Evolutionary conservation across 2,329 filamentous ascomycete genomes (phyloP), one percentile per base, ranked within the genome.

Genomic region (Davidsoniella eucalypti): DNA sequence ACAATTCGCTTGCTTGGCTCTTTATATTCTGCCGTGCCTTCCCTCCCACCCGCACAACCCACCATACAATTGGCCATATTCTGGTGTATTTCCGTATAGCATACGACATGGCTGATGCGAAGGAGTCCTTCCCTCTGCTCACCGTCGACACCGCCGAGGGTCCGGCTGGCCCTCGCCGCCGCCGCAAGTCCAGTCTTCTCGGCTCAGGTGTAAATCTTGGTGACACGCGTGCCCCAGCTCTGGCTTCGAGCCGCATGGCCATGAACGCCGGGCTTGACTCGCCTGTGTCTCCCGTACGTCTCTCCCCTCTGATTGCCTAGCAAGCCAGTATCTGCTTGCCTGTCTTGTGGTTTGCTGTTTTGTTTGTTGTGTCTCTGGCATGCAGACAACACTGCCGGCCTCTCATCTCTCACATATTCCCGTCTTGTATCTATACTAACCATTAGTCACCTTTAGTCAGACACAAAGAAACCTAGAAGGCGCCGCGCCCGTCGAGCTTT

Each of bases 171-270:
- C 59, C 65, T 43, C 69, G 70, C 56, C 68, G 72, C 51, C 67
- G 72, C 56, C 69, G 74, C 55, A 76, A 76, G 66, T 75, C 72
- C 54, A 76, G 72, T 61, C 69, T 66, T 33, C 63, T 76, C 39
- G 72, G 71, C 55, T 65, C 65, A 53, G 71, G 75, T 49, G 68
- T 76, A 54, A 69, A 68, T 45, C 68, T 70, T 42, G 73, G 73
- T 55, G 73, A 76, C 57, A 76, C 71, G 21, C 72, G 72, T 54
- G 71, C 70, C 37, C 72, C 73, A 16, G 71, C 71, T 47, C 61
- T 76, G 56, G 70, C 72, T 52, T 70, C 73, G 23, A 72, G 70
- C 56, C 65, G 70, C 39, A 68, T 69, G 55, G 71, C 68, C 57
- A 63, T 73, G 52, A 53, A 57, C 42, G 58, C 61, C 49, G 49